phyloP scores from a whole-genome alignment of 176 grass and related monocot species.

The Bromus sterilis region DNA sequence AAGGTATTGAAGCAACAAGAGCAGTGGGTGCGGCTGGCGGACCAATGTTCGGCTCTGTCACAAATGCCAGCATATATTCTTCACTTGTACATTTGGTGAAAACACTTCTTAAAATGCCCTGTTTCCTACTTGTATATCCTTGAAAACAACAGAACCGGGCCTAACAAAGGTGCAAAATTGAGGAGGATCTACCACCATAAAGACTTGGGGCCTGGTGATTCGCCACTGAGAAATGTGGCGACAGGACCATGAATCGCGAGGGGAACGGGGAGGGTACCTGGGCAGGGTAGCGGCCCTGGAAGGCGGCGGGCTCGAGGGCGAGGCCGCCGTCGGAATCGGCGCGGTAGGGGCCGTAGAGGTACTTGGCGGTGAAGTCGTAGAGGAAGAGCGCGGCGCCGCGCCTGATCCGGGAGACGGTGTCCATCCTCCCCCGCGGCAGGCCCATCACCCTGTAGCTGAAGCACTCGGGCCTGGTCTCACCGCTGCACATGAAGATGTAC shows the following conservation, averaged over 20 bases:
- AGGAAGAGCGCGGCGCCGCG: constrained; percentile 73
- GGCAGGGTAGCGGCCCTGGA: constrained; percentile 55
- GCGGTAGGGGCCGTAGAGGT: constrained; percentile 65
- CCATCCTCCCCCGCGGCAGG: constrained; percentile 47
- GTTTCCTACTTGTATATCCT: not conserved
- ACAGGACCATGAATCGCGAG: too few relatives aligned
- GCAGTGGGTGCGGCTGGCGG: not conserved
- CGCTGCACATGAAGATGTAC: constrained; percentile 82
- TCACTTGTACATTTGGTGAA: not conserved
- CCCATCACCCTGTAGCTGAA: constrained; percentile 56
- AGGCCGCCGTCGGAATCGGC: constrained; percentile 43
- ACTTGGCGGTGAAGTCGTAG: constrained; percentile 66
- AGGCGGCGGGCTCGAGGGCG: constrained; percentile 54
- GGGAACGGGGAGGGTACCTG: constrained; percentile 33
- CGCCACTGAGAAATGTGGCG: not conserved
- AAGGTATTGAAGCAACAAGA: not conserved
- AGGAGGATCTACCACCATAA: not conserved
- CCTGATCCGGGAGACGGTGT: constrained; percentile 54
- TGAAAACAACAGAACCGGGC: not conserved
- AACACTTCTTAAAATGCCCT: not conserved
- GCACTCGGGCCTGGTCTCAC: constrained; percentile 67
- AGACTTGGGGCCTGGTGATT: not conserved
- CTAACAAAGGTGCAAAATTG: not conserved
- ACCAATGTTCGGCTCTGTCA: not conserved
- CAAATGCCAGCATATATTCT: not conserved